These are phyloP conservation scores for Straminergon stramineum DNA, from an alignment of 225 moss, liverwort and hornwort genomes.

Conservation along the genomic window DNA sequence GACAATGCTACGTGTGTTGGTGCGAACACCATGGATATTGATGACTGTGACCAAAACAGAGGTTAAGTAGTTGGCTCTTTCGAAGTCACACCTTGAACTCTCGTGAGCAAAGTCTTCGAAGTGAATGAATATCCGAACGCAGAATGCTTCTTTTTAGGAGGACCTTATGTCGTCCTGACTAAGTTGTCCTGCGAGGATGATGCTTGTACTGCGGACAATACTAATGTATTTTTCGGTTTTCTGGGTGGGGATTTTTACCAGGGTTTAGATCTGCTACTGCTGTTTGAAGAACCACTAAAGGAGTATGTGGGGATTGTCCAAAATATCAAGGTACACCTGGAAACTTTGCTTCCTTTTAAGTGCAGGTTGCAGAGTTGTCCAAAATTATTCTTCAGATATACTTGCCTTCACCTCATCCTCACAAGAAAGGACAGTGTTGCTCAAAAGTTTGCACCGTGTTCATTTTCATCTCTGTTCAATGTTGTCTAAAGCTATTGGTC, in stretches of 20 bases:
- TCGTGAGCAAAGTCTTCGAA: neutral
- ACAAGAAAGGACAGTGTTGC: neutral
- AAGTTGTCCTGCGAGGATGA: neutral
- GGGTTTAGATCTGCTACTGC: slow-evolving; percentile 82
- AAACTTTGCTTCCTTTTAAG: neutral
- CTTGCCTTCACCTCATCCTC: neutral
- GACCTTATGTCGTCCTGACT: neutral
- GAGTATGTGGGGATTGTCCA: slow-evolving; percentile 94
- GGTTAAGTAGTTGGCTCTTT: neutral
- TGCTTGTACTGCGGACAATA: neutral
- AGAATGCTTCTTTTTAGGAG: neutral
- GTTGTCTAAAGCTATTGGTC: neutral
- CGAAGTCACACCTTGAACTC: neutral
- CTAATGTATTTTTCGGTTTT: neutral
- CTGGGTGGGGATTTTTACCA: slow-evolving; percentile 8
- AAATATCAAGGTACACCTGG: slow-evolving; percentile 63
- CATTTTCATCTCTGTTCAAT: neutral
- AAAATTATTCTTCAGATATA: neutral
- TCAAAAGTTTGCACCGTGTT: neutral
- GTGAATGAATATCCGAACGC: neutral
- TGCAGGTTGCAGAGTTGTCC: neutral
- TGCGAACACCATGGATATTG: neutral
- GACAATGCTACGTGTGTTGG: neutral
- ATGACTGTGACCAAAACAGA: neutral
- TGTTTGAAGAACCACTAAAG: slow-evolving; percentile 94